Percentiles rank a stretch among this genome's conserved stretches.
phyloP scores from a whole-genome alignment of 2,329 filamentous ascomycete species.

The Drechslerella stenobrocha region DNA sequence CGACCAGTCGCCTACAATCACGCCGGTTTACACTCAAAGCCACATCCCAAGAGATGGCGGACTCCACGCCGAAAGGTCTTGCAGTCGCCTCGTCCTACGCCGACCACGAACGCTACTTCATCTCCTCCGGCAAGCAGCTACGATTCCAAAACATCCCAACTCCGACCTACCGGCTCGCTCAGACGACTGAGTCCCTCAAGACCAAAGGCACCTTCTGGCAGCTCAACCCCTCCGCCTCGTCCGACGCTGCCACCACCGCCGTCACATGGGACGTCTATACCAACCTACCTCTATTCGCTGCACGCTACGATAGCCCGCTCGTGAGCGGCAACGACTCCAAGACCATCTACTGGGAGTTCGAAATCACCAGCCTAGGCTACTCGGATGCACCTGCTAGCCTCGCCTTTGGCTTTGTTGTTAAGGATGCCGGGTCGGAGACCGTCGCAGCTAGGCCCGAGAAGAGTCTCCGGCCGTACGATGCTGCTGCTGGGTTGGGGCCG shows the following conservation, averaged over 20 bases:
- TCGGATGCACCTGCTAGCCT: slow-evolving; percentile 13
- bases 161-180: slow-evolving; percentile 32
- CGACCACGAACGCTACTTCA: slow-evolving; percentile 42
- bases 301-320: slow-evolving; percentile 37
- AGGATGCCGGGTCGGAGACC: slow-evolving; percentile 22
- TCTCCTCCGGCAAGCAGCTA: slow-evolving; percentile 34
- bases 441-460: slow-evolving; percentile 15
- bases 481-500: slow-evolving; percentile 1
- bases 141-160: slow-evolving; percentile 34
- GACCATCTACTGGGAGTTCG: slow-evolving; percentile 47
- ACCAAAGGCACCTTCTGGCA: slow-evolving; percentile 46
- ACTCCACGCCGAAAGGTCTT: slow-evolving; percentile 9
- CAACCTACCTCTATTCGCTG: slow-evolving; percentile 29
- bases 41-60: slow-evolving; percentile 7
- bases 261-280: slow-evolving; percentile 31
- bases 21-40: not conserved
- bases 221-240: slow-evolving; percentile 37
- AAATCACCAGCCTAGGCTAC: slow-evolving; percentile 35
- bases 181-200: slow-evolving; percentile 39
- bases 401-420: slow-evolving; percentile 34
- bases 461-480: slow-evolving; percentile 23
- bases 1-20: no score
- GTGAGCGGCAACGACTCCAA: slow-evolving; percentile 36
- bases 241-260: slow-evolving; percentile 20
- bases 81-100: slow-evolving; percentile 15